A percentile compares a stretch with the other conserved stretches of the same genome.
These are phyloP conservation scores for Talaromyces wortmannii DNA, from an alignment of 495 filamentous ascomycete species.

Conservation along the genomic window DNA sequence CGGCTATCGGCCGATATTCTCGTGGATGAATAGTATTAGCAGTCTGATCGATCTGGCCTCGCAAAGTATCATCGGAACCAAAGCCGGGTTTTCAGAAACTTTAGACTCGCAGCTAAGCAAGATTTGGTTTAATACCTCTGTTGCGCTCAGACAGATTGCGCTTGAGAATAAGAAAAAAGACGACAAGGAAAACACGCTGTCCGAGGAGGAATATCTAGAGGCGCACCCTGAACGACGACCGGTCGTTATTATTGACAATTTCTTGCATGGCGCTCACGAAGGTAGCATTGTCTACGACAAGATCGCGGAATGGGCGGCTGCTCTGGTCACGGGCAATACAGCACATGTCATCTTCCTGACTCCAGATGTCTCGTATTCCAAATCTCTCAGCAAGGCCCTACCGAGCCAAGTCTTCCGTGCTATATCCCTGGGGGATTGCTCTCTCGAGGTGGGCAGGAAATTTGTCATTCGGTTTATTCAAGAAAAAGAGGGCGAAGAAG, in stretches of 20 bases:
- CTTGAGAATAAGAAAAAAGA: constrained; percentile 60
- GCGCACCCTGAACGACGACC: constrained; percentile 79
- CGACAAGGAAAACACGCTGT: constrained; percentile 65
- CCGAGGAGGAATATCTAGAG: constrained; percentile 85
- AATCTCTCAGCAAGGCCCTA: constrained; percentile 77
- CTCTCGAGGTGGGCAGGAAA: constrained; percentile 75
- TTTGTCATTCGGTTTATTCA: constrained; percentile 85
- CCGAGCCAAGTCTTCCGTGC: constrained; percentile 88
- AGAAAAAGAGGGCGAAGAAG: constrained; percentile 30
- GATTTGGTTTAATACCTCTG: constrained; percentile 80
- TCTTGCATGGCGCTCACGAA: constrained; percentile 72
- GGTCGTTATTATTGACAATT: constrained; percentile 92
- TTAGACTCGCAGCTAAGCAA: constrained; percentile 86
- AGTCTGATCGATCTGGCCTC: constrained; percentile 88
- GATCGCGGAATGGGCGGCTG: constrained; percentile 85
- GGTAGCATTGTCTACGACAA: constrained; percentile 77
- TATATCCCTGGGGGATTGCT: constrained; percentile 77
- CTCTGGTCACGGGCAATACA: constrained; percentile 79
- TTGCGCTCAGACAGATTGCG: constrained; percentile 70
- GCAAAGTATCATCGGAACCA: constrained; percentile 88
- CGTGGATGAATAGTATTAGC: constrained; percentile 91
- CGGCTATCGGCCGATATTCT: constrained; percentile 90
- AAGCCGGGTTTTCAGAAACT: constrained; percentile 92
- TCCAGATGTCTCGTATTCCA: constrained; percentile 81
- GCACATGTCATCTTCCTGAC: constrained; percentile 98